Evolutionary conservation across 2,329 filamentous ascomycete species (phyloP).

Genomic region (Xylariaceae sp.): DNA sequence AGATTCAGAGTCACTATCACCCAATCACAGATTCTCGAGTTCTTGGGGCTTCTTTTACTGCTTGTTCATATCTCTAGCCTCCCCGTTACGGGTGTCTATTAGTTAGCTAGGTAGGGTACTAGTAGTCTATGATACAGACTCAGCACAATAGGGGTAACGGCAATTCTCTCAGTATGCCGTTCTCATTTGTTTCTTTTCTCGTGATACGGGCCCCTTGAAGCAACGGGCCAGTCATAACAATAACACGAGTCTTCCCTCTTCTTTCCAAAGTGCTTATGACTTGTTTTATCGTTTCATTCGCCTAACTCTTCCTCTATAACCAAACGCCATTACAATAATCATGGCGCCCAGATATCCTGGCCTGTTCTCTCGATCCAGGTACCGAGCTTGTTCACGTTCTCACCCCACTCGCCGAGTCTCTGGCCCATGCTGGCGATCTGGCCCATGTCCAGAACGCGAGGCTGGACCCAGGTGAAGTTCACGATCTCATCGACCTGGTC

Average conservation of each 20-base stretch:
- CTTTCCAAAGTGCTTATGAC: background rate
- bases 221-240: too few species aligned
- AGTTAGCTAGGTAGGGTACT: background rate
- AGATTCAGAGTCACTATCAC: too few species aligned
- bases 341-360: conserved; percentile 89
- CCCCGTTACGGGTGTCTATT: conserved; percentile 11
- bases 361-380: conserved; percentile 95
- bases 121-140: conserved; percentile 14
- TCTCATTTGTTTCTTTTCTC: too few species aligned
- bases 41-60: background rate
- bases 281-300: background rate
- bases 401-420: conserved; percentile 88
- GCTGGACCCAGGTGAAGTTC: conserved; percentile 97
- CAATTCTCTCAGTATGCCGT: too few species aligned
- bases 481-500: conserved; percentile 94
- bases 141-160: too few species aligned
- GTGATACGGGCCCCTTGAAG: too few species aligned
- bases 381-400: conserved; percentile 89
- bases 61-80: conserved; percentile 9
- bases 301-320: background rate
- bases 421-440: conserved; percentile 91
- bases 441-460: conserved; percentile 91
- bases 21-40: too few species aligned
- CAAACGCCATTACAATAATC: conserved; percentile 1
- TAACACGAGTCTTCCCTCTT: too few species aligned